phyloP scores from a whole-genome alignment of 192 early-diverging fungal genomes.

The Coemansia sp. region DNA sequence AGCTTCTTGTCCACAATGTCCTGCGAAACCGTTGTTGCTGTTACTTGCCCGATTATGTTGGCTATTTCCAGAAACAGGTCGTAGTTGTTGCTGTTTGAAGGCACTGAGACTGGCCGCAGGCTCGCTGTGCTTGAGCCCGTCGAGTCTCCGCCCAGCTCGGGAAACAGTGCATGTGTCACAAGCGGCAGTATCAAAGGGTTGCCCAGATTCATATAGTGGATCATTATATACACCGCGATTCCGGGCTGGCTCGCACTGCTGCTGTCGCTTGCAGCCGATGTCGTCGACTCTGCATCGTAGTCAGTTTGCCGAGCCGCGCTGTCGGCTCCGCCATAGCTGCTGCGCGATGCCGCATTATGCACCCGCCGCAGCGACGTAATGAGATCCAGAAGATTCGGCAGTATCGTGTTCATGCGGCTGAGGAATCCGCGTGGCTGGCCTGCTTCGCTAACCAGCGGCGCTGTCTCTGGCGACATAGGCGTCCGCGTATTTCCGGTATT shows the following conservation, averaged over 20 bases:
- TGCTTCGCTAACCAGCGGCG: not conserved
- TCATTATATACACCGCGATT: conserved; percentile 39
- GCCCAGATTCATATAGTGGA: conserved; percentile 37
- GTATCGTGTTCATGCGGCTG: conserved; percentile 6
- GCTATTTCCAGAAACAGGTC: conserved; percentile 48
- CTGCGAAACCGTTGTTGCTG: conserved; percentile 35
- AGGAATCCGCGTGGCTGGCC: conserved; percentile 5
- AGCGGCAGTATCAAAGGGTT: conserved; percentile 42
- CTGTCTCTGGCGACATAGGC: conserved; percentile 1
- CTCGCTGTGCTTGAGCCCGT: not conserved
- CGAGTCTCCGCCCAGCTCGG: conserved; percentile 24
- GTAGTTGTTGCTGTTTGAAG: conserved; percentile 26
- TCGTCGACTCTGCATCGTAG: not conserved
- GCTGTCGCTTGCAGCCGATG: conserved; percentile 5
- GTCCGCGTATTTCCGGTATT: not conserved
- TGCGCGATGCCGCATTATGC: conserved; percentile 9
- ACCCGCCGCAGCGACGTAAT: conserved; percentile 12
- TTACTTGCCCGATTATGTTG: conserved; percentile 40
- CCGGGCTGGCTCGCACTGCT: conserved; percentile 14
- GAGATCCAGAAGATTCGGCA: conserved; percentile 5
- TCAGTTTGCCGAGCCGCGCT: conserved; percentile 5
- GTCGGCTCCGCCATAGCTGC: not conserved
- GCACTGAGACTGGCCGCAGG: not conserved
- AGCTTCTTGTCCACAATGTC: conserved; percentile 38
- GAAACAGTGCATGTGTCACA: conserved; percentile 37